Base-by-base conservation (phyloP, 495 filamentous ascomycete species). In the Aspergillus kassunensis region DNA sequence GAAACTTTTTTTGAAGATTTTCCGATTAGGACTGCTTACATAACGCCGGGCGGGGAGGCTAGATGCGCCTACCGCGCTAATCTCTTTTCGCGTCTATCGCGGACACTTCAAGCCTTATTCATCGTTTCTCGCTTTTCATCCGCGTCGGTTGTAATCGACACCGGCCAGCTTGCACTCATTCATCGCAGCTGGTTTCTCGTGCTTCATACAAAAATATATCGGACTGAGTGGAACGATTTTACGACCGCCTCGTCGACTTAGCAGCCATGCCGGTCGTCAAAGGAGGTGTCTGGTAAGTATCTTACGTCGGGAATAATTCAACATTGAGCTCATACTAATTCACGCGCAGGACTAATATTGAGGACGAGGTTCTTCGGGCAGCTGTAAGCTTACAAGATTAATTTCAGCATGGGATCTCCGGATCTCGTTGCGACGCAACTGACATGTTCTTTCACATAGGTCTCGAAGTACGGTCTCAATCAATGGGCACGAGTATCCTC, bases 401-500 rank as follows among this genome's bases (percentile, higher is more conserved):
- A 1, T 16, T 15, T 29, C 6, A 13, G 4, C 16, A 19, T 21
- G 9, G 16, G n/a, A 45, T 13, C 0, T 15, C 7, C 6, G 10
- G 34, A 13, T 29, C 37, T 29, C 13, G 4, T 44, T 30, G 39
- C 36, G 42, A 31, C 45, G 30, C 13, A 27, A 43, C 34, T 35
- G 37, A 54, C 42, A 56, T 27, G 24, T 4, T 56, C 63, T 33
- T 70, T 57, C 55, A 37, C 44, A 57, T 44, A 75, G 72, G 90
- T 96, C 59, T 95, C 89, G 56, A 97, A 97, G 71, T 97, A 96
- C 74, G 91, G 91, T 46, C 81, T 98, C 30, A 97, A 98, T 68
- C 93, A 98, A 73, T 98, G 93, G 93, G 92, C 95, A 64, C 93
- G 93, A 65, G 92, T 97, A 34, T 97, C 93, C 39, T 97, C 95